phyloP scores from a whole-genome alignment of 306 rosid genomes.

The Herpetospermum pedunculosum region DNA sequence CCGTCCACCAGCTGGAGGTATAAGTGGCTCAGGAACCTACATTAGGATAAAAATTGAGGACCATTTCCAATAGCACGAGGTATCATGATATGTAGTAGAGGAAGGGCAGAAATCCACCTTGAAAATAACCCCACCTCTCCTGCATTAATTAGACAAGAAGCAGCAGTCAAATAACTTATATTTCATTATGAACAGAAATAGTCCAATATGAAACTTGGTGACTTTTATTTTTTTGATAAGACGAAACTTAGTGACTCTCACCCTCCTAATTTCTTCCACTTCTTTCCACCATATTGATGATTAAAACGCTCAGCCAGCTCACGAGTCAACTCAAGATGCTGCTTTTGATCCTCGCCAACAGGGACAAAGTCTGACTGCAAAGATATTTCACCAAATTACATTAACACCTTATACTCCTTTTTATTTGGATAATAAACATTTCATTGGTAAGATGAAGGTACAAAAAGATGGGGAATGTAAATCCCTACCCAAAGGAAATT shows the following conservation, averaged over 20 bases:
- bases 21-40: constrained; percentile 95
- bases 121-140: constrained; percentile 76
- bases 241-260: too few species aligned
- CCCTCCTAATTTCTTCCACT: constrained; percentile 99
- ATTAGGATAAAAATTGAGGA: constrained; percentile 17
- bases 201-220: constrained; percentile 11
- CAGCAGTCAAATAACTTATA: constrained; percentile 16
- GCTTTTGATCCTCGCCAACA: constrained; percentile 98
- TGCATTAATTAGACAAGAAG: constrained; percentile 38
- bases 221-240: too few species aligned
- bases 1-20: constrained; percentile 92
- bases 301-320: constrained; percentile 88
- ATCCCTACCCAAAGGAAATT: not conserved
- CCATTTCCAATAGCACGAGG: constrained; percentile 2
- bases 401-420: not conserved
- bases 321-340: constrained; percentile 92
- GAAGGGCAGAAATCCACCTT: constrained; percentile 43
- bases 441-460: not conserved
- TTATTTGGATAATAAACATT: not conserved
- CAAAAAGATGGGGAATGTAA: not conserved
- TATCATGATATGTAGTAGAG: constrained; percentile 7
- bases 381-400: constrained; percentile 16
- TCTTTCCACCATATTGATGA: constrained; percentile 83
- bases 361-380: constrained; percentile 90
- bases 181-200: not conserved